Base-by-base conservation (phyloP, 192 early-diverging fungal species). In the Pecoramyces ruminantium region DNA sequence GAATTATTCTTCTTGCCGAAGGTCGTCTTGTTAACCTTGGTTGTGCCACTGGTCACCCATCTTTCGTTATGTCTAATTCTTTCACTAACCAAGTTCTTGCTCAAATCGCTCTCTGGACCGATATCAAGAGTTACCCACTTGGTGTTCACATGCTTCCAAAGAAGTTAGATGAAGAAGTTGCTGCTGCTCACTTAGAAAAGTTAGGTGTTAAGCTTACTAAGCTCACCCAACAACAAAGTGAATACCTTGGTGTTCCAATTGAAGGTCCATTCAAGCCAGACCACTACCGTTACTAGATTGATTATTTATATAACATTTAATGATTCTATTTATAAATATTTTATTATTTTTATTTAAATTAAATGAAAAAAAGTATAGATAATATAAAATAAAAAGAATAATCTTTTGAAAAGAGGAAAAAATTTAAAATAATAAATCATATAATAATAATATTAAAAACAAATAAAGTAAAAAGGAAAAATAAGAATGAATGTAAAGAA, bases 1-100 rank as follows among this genome's bases (percentile, higher is more conserved):
- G 96, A 91, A 88, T 99, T 86, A 96, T 99, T 86, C 94, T 99
- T 82, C 92, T 99, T 80, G 97, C 97, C 83, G 95, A 99, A 89
- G 97, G 97, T 85, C 96, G 97, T 89, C 92, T 99, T 83, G 97
- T 99, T 89, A 99, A 97, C 95, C 89, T 99, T 86, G 95, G 96
- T 81, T 99, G 97, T 91, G 97, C 95, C 85, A 98, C 97, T 82
- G 97, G 97, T 79, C 96, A 98, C 92, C 96, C 96, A 81, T 94
- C 93, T 84, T 99, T 99, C 85, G 97, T 99, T 92, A 99, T 99
- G 97, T 96, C 95, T 90, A 97, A 96, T 94, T 98, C 96, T 78
- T 99, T 99, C 93, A 92, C 94, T 82, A 99, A 99, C 94, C 96
- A 98, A 93, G 94, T 95, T 80, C 90, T 98, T 79, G 97, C 97